Base-by-base conservation (phyloP, 139 green algal species). In the Mesotaenium endlicherianum region DNA sequence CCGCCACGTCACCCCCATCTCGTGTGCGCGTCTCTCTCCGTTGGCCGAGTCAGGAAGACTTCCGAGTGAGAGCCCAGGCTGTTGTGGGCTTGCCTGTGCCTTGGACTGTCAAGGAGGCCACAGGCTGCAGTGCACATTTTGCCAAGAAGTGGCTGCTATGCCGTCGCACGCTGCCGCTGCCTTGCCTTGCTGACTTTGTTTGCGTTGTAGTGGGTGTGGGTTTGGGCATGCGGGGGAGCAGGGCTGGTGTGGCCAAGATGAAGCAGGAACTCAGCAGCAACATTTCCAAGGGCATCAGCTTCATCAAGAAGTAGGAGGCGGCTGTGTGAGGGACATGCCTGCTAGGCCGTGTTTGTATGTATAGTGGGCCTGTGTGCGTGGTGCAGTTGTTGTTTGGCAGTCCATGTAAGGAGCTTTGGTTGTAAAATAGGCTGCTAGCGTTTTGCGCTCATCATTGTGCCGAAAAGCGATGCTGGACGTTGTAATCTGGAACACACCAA, bases 241-340 rank as follows among this genome's bases (percentile, higher is more conserved):
- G 77, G 47, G 70, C 83, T 43, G 81, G 87, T 45, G 58, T 98
- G 6, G 89, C 93, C 45, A 90, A 87, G 8, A 86, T 96, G 80
- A 92, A 93, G 58, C 43, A 50, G 0, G 93, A 97, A 89, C 91
- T 98, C 77, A 53, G 84, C 64, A 82, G 59, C 31, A 93, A 74
- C 75, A 97, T 98, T 49, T 47, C 91, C 41, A 98, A 98, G 90
- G 95, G 95, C 30, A 75, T 97, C 5, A 90, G 93, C 34, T 98
- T 97, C 88, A 93, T 85, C n/a, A 89, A 88, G 5, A 82, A 82
- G 75, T 82, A 72, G 11, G 17, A 36, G 11, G 43, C 8, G 11
- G 8, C 36, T 47, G 53, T 26, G 20, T 64, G 20, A 26, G 53
- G 26, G 26, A 64, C 26, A 64, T 64, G 53, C 53, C 26, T 64